Evolutionary conservation across 495 filamentous ascomycete genomes (phyloP), one percentile per base, ranked within the genome.

Genomic region (Podospora australis): DNA sequence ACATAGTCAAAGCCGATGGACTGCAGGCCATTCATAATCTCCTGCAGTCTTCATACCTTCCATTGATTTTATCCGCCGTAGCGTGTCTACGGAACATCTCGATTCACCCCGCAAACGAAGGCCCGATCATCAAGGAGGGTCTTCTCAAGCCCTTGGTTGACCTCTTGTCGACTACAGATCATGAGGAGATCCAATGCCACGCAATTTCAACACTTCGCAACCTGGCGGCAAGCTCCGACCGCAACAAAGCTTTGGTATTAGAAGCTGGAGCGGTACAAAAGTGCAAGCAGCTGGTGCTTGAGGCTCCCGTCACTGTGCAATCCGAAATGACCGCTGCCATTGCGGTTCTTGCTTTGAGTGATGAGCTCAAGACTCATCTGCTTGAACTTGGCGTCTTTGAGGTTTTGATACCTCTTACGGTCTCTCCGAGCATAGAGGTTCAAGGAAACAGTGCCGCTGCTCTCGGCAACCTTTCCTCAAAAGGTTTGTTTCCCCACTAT

Each of bases 241-340:
- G 87, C 44, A 98, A 98, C 73, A 98, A 98, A 69, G 85, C 92
- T 48, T 77, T 98, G 10, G 92, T 98, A 4, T 74, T 98, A 32
- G 88, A 97, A 67, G 92, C 92, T 9, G 92, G 94, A 13, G 92
- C 92, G 14, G 92, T 98, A 36, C 89, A 96, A 62, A 97, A 97
- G 60, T 98, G 92, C 79, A 97, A 96, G 68, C 86, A 96, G 57
- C 77, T 98, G 32, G 91, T 98, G 16, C 74, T 98, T 10, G 82
- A 94, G 35, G 92, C 97, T 21, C 90, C 94, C 0, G 77, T 97
- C 39, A 91, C 84, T 30, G 92, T 98, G 4, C 92, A 98, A 60
- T 96, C 90, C 17, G 92, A 98, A 67, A 98, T 98, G 92, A 98
- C 92, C 20, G 92, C 92, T 22, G 92, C 92, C 2, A 97, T 98